These are phyloP conservation scores for Ascochyta rabiei DNA, from an alignment of 2,329 filamentous ascomycete genomes.

Conservation along the genomic window DNA sequence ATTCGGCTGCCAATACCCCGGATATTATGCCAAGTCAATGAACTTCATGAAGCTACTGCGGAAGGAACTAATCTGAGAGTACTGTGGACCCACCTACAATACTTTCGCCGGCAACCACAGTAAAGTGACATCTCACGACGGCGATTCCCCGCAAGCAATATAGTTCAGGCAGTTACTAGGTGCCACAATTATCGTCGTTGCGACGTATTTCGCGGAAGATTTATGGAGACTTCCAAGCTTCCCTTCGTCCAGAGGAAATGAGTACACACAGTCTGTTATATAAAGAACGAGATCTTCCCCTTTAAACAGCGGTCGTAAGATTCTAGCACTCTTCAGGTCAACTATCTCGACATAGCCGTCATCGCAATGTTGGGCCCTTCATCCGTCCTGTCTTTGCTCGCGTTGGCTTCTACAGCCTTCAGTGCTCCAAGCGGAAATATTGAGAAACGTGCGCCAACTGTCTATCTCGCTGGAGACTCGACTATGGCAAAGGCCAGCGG, in stretches of 20 bases:
- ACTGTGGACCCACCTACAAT: no score
- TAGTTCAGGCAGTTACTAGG: constrained; percentile 1
- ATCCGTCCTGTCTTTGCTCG: constrained; percentile 26
- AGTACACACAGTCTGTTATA: neutral
- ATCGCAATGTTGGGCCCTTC: constrained; percentile 29
- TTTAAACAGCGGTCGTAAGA: neutral
- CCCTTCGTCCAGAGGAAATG: constrained; percentile 11
- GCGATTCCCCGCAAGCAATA: constrained; percentile 11
- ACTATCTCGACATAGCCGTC: neutral
- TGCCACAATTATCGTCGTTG: constrained; percentile 6
- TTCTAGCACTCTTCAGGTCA: neutral
- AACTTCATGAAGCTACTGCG: constrained; percentile 15
- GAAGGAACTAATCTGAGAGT: constrained; percentile 1
- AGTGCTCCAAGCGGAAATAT: constrained; percentile 30
- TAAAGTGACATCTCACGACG: neutral
- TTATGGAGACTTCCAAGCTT: constrained; percentile 4
- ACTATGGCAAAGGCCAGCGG: constrained; percentile 63
- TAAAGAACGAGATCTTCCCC: constrained; percentile 3
- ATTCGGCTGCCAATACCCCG: constrained; percentile 16
- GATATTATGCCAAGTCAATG: constrained; percentile 14
- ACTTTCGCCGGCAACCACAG: no score
- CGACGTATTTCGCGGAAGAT: constrained; percentile 15
- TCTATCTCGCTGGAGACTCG: constrained; percentile 66
- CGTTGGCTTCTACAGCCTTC: constrained; percentile 27
- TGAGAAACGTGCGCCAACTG: constrained; percentile 47